Evolutionary conservation across 2,329 filamentous ascomycete species (phyloP).

Genomic region (Pyrenochaeta sp.): DNA sequence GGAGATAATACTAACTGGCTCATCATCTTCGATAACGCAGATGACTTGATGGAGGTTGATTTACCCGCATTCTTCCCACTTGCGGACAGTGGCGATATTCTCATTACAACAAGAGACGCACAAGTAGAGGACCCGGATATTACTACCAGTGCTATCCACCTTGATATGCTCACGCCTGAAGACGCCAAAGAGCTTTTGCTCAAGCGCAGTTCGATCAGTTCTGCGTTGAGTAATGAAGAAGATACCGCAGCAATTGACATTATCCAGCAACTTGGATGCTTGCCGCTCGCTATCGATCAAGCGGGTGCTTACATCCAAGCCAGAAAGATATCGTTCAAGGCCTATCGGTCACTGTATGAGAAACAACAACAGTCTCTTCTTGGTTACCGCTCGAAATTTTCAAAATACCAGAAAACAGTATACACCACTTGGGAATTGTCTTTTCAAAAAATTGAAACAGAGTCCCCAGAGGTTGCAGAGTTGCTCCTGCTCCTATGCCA

Average conservation of each 20-base stretch:
- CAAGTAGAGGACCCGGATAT: constrained; percentile 4
- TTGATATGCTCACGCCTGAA: constrained; percentile 1
- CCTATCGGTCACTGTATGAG: constrained; percentile 47
- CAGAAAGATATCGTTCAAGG: constrained; percentile 19
- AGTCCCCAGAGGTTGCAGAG: background rate
- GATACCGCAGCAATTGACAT: background rate
- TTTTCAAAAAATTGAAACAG: constrained; percentile 31
- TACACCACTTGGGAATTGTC: constrained; percentile 54
- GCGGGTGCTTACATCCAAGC: constrained; percentile 49
- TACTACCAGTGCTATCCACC: background rate
- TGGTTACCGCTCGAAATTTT: constrained; percentile 42
- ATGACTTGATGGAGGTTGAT: background rate
- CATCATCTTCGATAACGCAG: constrained; percentile 10
- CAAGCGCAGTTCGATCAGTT: constrained; percentile 4
- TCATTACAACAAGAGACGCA: constrained; percentile 5
- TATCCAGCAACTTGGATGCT: constrained; percentile 39
- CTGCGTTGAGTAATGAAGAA: background rate
- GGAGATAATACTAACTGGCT: constrained; percentile 9
- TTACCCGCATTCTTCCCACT: constrained; percentile 5
- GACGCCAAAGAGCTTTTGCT: constrained; percentile 8
- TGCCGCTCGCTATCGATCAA: constrained; percentile 52
- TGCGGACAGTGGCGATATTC: constrained; percentile 2
- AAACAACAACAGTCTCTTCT: constrained; percentile 46
- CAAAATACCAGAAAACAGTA: constrained; percentile 44
- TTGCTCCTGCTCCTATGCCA: background rate